These are phyloP conservation scores for Lodderomyces theae DNA, from an alignment of 1,139 yeast species.

Conservation along the genomic window DNA sequence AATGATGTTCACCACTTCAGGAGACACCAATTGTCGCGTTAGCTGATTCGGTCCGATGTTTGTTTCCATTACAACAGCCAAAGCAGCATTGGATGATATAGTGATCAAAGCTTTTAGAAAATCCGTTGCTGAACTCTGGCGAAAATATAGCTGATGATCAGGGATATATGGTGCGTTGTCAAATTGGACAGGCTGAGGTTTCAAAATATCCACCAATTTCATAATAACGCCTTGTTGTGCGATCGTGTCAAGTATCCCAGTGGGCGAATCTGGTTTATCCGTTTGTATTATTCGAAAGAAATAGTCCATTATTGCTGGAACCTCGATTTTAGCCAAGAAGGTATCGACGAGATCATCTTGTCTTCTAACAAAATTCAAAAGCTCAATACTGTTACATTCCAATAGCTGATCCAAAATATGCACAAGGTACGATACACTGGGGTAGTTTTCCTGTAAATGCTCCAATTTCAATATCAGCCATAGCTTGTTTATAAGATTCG, in stretches of 20 bases:
- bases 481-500: constrained; percentile 37
- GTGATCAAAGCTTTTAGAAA: constrained; percentile 91
- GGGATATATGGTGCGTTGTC: constrained; percentile 23
- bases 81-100: constrained; percentile 70
- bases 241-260: constrained; percentile 56
- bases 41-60: constrained; percentile 49
- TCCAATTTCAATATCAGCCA: constrained; percentile 43
- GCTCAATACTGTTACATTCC: constrained; percentile 47
- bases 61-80: constrained; percentile 46
- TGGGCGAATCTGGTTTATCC: constrained; percentile 62
- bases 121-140: constrained; percentile 93
- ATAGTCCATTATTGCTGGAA: constrained; percentile 57
- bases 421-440: constrained; percentile 39
- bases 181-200: constrained; percentile 43
- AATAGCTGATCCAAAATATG: constrained; percentile 46
- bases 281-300: constrained; percentile 60
- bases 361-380: constrained; percentile 52
- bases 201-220: constrained; percentile 49
- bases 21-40: constrained; percentile 45
- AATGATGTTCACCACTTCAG: constrained; percentile 33
- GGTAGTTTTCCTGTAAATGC: constrained; percentile 39
- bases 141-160: constrained; percentile 46
- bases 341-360: constrained; percentile 53
- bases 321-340: constrained; percentile 53
- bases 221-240: constrained; percentile 51